phyloP scores from a whole-genome alignment of 768 basidiomycete species.

The Boletus tylopilopsis region DNA sequence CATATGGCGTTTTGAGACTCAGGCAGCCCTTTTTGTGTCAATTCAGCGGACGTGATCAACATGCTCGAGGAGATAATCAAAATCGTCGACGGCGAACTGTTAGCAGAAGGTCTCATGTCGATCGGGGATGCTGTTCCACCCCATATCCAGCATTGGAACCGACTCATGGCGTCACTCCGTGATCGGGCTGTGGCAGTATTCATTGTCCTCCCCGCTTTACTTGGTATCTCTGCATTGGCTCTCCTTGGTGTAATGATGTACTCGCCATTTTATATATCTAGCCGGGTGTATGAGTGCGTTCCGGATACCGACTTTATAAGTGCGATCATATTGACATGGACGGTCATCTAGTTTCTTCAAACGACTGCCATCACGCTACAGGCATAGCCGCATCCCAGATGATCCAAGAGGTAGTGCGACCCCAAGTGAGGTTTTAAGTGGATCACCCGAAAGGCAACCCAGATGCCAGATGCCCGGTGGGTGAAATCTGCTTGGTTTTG shows the following conservation, averaged over 20 bases:
- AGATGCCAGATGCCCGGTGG: no score
- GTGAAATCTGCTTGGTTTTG: no score
- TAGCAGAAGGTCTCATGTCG: constrained; percentile 14
- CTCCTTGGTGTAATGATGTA: constrained; percentile 3
- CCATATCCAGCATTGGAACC: constrained; percentile 18
- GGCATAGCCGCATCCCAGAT: no score
- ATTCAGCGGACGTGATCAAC: constrained; percentile 13
- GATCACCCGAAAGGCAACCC: no score
- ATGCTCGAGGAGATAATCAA: constrained; percentile 21
- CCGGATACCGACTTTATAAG: no score
- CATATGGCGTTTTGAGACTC: no score
- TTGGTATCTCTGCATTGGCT: constrained; percentile 19
- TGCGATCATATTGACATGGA: no score
- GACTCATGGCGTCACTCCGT: constrained; percentile 6
- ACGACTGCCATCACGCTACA: no score
- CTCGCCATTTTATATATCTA: constrained; percentile 9
- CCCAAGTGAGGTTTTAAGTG: no score
- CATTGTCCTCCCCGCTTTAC: constrained; percentile 8
- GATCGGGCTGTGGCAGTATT: constrained; percentile 1
- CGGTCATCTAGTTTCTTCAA: no score
- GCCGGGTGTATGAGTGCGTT: constrained; percentile 8
- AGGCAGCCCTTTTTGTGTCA: neutral
- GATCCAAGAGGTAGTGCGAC: no score
- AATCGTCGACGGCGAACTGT: constrained; percentile 14
- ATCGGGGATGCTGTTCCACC: constrained; percentile 17